Evolutionary conservation across 73 alveolate genomes (phyloP).

Genomic region (Blepharisma japonicum): DNA sequence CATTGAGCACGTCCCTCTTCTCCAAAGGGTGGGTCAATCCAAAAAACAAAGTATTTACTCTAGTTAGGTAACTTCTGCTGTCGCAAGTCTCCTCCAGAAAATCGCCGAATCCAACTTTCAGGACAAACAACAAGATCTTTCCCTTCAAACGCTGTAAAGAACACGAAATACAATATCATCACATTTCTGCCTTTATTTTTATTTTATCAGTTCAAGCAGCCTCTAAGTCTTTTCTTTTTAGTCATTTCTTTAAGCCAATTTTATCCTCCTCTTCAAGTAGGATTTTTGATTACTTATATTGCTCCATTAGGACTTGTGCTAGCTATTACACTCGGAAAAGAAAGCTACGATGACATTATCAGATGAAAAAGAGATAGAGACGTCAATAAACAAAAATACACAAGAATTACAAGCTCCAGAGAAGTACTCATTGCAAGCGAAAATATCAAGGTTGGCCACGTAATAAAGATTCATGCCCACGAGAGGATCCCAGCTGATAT

Average conservation of each 20-base stretch:
- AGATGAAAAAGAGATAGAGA: constrained; percentile 65
- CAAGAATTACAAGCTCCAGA: constrained; percentile 52
- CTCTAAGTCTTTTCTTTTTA: constrained; percentile 80
- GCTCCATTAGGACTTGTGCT: constrained; percentile 94
- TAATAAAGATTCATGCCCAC: constrained; percentile 67
- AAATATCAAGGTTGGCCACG: constrained; percentile 77
- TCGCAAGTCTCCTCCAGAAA: too few species aligned
- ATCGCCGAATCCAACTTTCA: constrained; percentile 6
- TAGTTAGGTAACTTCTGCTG: too few species aligned
- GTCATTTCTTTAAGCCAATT: constrained; percentile 75
- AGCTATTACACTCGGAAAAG: constrained; percentile 83
- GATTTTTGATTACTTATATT: constrained; percentile 87
- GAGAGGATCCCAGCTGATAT: constrained; percentile 93
- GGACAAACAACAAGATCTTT: constrained; percentile 35
- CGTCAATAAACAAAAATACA: constrained; percentile 47
- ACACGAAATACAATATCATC: constrained; percentile 75
- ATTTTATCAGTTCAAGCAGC: constrained; percentile 80
- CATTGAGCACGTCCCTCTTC: too few species aligned
- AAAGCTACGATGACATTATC: constrained; percentile 84
- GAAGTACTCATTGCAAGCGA: constrained; percentile 32
- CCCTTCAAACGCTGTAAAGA: constrained; percentile 67
- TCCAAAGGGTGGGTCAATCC: too few species aligned
- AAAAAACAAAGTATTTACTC: too few species aligned
- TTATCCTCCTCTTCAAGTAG: constrained; percentile 79
- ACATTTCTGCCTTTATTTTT: constrained; percentile 84